Base-by-base conservation (phyloP, 2,329 filamentous ascomycete genomes). In the Thelonectria discophora region DNA sequence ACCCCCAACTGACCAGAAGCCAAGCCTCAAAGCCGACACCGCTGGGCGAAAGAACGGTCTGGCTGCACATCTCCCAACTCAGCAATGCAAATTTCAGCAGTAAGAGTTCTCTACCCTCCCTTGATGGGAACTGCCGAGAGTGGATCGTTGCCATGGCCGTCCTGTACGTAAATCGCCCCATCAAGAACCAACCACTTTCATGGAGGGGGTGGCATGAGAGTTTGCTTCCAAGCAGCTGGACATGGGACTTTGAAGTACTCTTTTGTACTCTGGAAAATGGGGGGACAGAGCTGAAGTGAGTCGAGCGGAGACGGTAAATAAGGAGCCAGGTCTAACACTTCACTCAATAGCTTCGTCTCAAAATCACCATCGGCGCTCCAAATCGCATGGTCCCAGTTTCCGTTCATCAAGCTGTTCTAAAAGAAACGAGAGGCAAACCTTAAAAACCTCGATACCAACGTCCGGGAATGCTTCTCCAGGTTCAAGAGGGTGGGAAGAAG, bases 111-210 rank as follows among this genome's bases (percentile, higher is more conserved):
- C 42, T 24, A 56, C 49, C 53, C 46, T 61, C 34, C 52, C 40
- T 47, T 46, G 47, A 40, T 30, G 17, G 48, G 58, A 56, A 57
- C 42, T 61, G 42, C 53, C 58, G 52, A 43, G 55, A 12, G 58
- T 61, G 58, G 58, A 53, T 46, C 47, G 42, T 61, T 47, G 47
- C 27, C 48, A 27, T 61, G 55, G 55, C 18, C 24, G 46, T 57
- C 50, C 53, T 56, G 58, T 61, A 56, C 53, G 58, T 56, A 61
- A 61, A 56, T 46, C 42, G 58, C 47, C 58, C 58, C 58, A 47
- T 53, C 20, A 32, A 37, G 47, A 61, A 48, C 58, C 53, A 47
- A 49, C 58, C 53, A 32, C 46, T 32, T 46, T 51, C 30, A 32
- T 55, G 52, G 52, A 52, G 21, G 24, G 27, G 24, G 58, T 51